Conservation (phyloP, 257 asterid genomes). For the Perilla frutescens region DNA sequence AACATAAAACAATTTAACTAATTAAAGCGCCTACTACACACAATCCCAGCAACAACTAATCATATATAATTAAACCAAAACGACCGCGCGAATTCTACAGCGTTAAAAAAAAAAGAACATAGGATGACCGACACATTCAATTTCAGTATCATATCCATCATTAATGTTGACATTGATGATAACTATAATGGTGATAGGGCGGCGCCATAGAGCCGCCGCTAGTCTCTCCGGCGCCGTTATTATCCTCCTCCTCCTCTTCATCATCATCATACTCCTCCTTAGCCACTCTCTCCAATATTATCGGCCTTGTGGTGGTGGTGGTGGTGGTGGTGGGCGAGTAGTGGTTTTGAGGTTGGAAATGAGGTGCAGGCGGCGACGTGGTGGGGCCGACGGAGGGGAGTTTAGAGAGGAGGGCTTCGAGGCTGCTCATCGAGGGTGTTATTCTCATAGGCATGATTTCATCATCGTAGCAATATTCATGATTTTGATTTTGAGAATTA, state of each 20-base stretch:
- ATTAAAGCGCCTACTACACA: not conserved
- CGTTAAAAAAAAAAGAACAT: not conserved
- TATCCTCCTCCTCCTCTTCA: slow-evolving; percentile 5
- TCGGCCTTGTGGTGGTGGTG: slow-evolving; percentile 30
- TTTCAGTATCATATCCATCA: too few species aligned
- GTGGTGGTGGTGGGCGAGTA: slow-evolving; percentile 22
- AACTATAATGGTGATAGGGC: slow-evolving; percentile 50
- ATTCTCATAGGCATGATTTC: slow-evolving; percentile 54
- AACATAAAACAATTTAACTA: slow-evolving; percentile 6
- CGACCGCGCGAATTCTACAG: not conserved
- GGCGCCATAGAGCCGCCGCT: slow-evolving; percentile 36
- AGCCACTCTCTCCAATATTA: slow-evolving; percentile 50
- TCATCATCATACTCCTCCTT: slow-evolving; percentile 67
- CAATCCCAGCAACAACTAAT: not conserved
- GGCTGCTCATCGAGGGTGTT: slow-evolving; percentile 96
- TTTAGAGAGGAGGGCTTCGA: slow-evolving; percentile 92
- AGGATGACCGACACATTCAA: too few species aligned
- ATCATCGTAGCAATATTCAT: slow-evolving; percentile 43
- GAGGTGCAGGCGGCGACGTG: slow-evolving; percentile 31
- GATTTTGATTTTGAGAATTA: slow-evolving; percentile 39
- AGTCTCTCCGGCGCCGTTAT: slow-evolving; percentile 26
- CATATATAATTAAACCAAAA: not conserved
- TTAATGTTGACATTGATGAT: slow-evolving; percentile 38
- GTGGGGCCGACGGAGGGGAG: slow-evolving; percentile 78
- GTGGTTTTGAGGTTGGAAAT: slow-evolving; percentile 38